Evolutionary conservation across 2,329 filamentous ascomycete genomes (phyloP).

Genomic region (Botrytis paeoniae): DNA sequence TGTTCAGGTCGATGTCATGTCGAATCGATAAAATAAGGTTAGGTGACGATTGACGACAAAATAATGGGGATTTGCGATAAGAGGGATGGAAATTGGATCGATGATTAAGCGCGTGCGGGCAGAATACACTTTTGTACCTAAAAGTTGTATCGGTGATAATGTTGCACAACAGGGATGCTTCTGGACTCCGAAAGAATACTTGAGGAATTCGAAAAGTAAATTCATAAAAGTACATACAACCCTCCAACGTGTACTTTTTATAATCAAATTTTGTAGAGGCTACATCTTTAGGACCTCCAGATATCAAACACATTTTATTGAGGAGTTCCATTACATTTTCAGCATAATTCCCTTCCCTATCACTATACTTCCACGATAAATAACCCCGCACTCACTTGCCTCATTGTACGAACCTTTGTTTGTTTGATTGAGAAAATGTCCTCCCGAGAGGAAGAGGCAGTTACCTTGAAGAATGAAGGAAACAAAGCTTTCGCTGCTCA

Average conservation of each 20-base stretch:
- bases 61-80: background rate
- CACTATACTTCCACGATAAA: background rate
- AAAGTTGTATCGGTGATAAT: constrained; percentile 3
- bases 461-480: constrained; percentile 85
- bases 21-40: background rate
- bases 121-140: background rate
- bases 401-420: constrained; percentile 3
- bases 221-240: background rate
- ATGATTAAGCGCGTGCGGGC: background rate
- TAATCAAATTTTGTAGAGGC: background rate
- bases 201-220: background rate
- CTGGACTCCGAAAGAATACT: background rate
- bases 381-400: constrained; percentile 6
- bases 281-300: background rate
- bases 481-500: constrained; percentile 89
- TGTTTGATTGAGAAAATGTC: constrained; percentile 28
- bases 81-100: background rate
- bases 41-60: background rate
- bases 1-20: background rate
- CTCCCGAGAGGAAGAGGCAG: constrained; percentile 60
- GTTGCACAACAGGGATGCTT: constrained; percentile 3
- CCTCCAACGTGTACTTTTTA: background rate
- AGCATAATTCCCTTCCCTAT: background rate
- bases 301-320: background rate
- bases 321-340: background rate